Percentiles rank a stretch among this genome's conserved stretches.
These are phyloP conservation scores for Diaporthe longicolla DNA, from an alignment of 2,329 filamentous ascomycete genomes.

Conservation along the genomic window DNA sequence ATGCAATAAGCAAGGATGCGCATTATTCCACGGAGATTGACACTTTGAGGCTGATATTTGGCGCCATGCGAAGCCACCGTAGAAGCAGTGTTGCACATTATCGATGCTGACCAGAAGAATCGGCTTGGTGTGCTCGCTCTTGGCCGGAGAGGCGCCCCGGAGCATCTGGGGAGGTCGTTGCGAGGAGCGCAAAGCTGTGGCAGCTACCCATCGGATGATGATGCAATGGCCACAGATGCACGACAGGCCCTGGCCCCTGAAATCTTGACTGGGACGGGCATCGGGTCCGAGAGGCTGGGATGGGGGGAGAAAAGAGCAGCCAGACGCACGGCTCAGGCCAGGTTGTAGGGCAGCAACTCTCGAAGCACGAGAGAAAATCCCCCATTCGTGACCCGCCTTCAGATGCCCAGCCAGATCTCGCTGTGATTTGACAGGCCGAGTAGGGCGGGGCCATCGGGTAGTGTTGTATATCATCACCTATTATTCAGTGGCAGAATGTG, in stretches of 20 bases:
- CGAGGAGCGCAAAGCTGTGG: conserved; percentile 16
- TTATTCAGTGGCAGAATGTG: conserved; percentile 1
- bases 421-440: conserved; percentile 26
- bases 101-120: conserved; percentile 23
- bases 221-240: conserved; percentile 32
- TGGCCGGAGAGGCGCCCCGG: background rate
- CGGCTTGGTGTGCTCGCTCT: conserved; percentile 1
- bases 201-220: conserved; percentile 19
- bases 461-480: background rate
- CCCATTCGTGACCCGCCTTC: conserved; percentile 23
- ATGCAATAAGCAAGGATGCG: conserved; percentile 33
- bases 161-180: conserved; percentile 18
- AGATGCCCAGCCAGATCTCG: conserved; percentile 25
- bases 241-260: conserved; percentile 20
- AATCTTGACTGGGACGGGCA: conserved; percentile 24
- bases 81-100: background rate
- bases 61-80: conserved; percentile 15
- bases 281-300: conserved; percentile 29
- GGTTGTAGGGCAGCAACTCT: conserved; percentile 19
- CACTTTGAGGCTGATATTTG: conserved; percentile 33
- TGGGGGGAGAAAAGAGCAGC: background rate
- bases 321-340: conserved; percentile 17
- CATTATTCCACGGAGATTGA: conserved; percentile 20
- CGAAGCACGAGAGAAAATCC: conserved; percentile 17
- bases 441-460: background rate